phyloP scores from a whole-genome alignment of 805 yeast genomes.

The Yarrowia yakushimensis region DNA sequence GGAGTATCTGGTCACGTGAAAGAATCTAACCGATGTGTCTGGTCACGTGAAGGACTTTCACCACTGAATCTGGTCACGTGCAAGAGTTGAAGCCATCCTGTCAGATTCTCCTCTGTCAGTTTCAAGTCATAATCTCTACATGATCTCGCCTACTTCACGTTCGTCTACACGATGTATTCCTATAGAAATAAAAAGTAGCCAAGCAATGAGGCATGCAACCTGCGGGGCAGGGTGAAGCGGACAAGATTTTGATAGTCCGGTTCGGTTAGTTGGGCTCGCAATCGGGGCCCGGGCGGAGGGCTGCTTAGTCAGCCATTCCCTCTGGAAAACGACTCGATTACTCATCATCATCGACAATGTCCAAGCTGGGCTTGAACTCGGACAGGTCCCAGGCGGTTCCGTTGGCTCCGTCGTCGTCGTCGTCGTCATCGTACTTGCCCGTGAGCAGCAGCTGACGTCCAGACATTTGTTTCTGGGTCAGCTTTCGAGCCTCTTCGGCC shows the following conservation, averaged over 20 bases:
- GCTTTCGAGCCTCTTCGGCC: slow-evolving; percentile 44
- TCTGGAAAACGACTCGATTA: too few species aligned
- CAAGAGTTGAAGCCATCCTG: too few species aligned
- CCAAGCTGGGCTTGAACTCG: slow-evolving; percentile 24
- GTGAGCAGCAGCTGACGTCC: slow-evolving; percentile 42
- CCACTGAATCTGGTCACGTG: too few species aligned
- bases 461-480: slow-evolving; percentile 33
- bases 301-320: too few species aligned
- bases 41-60: too few species aligned
- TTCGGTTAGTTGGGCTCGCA: slow-evolving; percentile 1
- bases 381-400: slow-evolving; percentile 24
- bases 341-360: slow-evolving; percentile 14
- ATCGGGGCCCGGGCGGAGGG: too few species aligned
- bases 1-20: too few species aligned
- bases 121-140: too few species aligned
- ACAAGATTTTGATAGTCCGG: neutral
- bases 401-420: slow-evolving; percentile 34
- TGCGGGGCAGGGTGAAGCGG: neutral
- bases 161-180: neutral
- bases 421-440: slow-evolving; percentile 39
- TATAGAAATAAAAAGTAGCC: slow-evolving; percentile 4
- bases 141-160: too few species aligned
- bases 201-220: slow-evolving; percentile 1
- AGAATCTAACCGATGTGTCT: too few species aligned
- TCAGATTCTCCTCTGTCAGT: too few species aligned